Conservation (phyloP, 805 yeast genomes). For the Middelhovenomyces tepae region DNA sequence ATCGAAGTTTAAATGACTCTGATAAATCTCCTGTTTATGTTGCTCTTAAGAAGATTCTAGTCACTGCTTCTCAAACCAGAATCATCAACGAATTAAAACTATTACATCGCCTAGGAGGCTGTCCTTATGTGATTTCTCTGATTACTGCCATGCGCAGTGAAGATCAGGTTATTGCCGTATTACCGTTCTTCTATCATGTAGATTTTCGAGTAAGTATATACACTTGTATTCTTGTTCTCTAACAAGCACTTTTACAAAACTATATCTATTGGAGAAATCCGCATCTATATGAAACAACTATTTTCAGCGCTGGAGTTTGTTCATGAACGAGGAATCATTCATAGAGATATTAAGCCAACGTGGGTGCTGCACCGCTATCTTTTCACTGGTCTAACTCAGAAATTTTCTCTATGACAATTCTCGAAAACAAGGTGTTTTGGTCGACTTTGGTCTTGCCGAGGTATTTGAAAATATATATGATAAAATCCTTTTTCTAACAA, state of each 20-base stretch:
- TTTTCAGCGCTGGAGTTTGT: conserved; percentile 67
- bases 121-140: conserved; percentile 74
- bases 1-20: conserved; percentile 1
- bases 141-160: conserved; percentile 78
- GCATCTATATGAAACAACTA: conserved; percentile 69
- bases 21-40: conserved; percentile 40
- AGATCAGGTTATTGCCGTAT: conserved; percentile 88
- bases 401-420: conserved; percentile 63
- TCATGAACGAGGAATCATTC: conserved; percentile 72
- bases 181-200: conserved; percentile 84
- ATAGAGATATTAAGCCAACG: conserved; percentile 87
- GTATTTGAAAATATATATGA: too few species aligned
- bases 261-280: conserved; percentile 70
- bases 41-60: conserved; percentile 89
- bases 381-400: conserved; percentile 33
- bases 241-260: conserved; percentile 63
- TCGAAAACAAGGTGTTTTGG: conserved; percentile 67
- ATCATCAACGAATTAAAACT: conserved; percentile 81
- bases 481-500: too few species aligned
- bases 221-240: background rate
- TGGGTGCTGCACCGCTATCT: conserved; percentile 26
- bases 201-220: conserved; percentile 52
- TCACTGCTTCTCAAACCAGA: conserved; percentile 88
- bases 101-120: conserved; percentile 30
- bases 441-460: conserved; percentile 91